Evolutionary conservation across 768 basidiomycete species (phyloP).

Genomic region (Tulasnella sp.): DNA sequence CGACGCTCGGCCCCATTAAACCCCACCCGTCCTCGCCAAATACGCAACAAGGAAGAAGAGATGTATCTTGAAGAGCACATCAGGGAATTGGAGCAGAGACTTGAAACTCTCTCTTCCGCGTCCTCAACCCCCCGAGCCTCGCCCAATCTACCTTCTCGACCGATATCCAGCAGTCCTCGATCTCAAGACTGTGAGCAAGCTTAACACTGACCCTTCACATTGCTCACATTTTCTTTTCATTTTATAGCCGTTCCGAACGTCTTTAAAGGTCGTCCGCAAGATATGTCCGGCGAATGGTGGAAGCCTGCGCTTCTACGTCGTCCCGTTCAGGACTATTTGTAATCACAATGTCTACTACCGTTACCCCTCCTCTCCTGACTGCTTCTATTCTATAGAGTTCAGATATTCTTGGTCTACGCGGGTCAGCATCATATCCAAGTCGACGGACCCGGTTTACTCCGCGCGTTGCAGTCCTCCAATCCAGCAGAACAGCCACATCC

Average conservation of each 20-base stretch:
- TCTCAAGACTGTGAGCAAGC: neutral
- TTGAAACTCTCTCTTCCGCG: neutral
- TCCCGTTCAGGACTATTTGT: conserved; percentile 11
- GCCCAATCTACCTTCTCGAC: neutral
- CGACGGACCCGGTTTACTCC: conserved; percentile 16
- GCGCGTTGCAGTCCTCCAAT: neutral
- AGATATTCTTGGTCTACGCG: conserved; percentile 11
- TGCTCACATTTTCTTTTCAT: neutral
- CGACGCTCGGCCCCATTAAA: neutral
- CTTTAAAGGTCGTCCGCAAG: neutral
- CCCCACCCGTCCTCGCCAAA: neutral
- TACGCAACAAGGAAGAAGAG: neutral
- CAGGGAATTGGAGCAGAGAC: neutral
- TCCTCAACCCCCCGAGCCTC: neutral
- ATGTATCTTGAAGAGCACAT: conserved; percentile 5
- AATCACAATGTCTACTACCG: neutral
- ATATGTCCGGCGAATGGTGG: conserved; percentile 5
- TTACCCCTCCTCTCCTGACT: neutral
- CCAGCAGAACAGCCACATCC: conserved; percentile 25
- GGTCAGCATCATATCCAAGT: conserved; percentile 7
- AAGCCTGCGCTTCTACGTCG: neutral
- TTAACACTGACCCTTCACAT: neutral
- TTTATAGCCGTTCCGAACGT: neutral
- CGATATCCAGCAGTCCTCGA: neutral
- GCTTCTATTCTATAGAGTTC: neutral